Evolutionary conservation across 73 alveolate species (phyloP).

Genomic region (Paramecium primaurelia): DNA sequence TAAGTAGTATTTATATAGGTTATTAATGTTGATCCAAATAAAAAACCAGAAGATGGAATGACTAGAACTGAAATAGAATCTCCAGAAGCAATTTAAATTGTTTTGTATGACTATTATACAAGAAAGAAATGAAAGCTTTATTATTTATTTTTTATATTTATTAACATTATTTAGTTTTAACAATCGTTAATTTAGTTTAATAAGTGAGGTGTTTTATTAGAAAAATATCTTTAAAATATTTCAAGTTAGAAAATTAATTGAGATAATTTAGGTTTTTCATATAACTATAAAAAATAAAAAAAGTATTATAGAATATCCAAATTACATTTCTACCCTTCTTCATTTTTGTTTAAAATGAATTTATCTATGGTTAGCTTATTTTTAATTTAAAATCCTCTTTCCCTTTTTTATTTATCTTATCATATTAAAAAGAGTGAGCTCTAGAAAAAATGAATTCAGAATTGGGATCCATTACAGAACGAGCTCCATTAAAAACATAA

Average conservation of each 20-base stretch:
- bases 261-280: background rate
- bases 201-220: too few relatives aligned
- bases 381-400: background rate
- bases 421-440: background rate
- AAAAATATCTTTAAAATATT: background rate
- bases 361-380: background rate
- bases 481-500: background rate
- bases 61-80: slow-evolving; percentile 84
- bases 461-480: background rate
- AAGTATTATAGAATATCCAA: background rate
- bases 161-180: background rate
- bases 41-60: slow-evolving; percentile 92
- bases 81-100: slow-evolving; percentile 81
- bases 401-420: background rate
- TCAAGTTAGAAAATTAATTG: background rate
- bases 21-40: slow-evolving; percentile 94
- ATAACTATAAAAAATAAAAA: background rate
- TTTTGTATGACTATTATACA: slow-evolving; percentile 85
- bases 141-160: background rate
- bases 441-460: background rate
- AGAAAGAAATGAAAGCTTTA: slow-evolving; percentile 69
- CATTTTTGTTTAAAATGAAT: background rate
- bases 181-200: background rate
- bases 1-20: slow-evolving; percentile 27
- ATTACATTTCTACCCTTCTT: background rate